Conservation (phyloP, 345 rosid genomes). For the Sonneratia caseolaris region DNA sequence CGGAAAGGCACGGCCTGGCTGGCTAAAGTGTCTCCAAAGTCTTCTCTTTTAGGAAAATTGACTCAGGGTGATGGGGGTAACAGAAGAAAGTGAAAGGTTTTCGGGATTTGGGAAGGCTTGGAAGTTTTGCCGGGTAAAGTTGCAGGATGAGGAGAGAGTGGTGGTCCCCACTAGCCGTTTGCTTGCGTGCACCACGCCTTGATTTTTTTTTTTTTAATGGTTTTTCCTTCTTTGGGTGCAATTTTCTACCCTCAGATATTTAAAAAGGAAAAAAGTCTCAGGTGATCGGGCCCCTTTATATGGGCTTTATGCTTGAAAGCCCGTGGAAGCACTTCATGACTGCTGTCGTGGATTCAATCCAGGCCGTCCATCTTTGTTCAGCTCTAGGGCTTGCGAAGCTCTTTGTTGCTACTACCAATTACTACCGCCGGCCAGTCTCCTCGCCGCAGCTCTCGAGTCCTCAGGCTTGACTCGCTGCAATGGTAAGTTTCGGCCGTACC, state of each 20-base stretch:
- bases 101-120: neutral
- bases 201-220: no score
- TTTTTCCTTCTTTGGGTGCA: neutral
- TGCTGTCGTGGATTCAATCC: neutral
- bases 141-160: constrained; percentile 4
- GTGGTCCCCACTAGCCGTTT: constrained; percentile 24
- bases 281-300: no score
- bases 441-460: neutral
- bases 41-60: neutral
- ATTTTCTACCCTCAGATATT: no score
- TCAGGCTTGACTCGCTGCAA: neutral
- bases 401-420: neutral
- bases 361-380: neutral
- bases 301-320: no score
- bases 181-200: neutral
- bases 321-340: no score
- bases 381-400: neutral
- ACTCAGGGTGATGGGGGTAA: constrained; percentile 3
- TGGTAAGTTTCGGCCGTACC: neutral
- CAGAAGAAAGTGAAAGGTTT: neutral
- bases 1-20: constrained; percentile 16
- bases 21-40: constrained; percentile 1
- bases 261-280: no score
- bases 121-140: constrained; percentile 1
- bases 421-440: neutral